phyloP scores from a whole-genome alignment of 148 eudicot genomes.

The Polygonum maritimum region DNA sequence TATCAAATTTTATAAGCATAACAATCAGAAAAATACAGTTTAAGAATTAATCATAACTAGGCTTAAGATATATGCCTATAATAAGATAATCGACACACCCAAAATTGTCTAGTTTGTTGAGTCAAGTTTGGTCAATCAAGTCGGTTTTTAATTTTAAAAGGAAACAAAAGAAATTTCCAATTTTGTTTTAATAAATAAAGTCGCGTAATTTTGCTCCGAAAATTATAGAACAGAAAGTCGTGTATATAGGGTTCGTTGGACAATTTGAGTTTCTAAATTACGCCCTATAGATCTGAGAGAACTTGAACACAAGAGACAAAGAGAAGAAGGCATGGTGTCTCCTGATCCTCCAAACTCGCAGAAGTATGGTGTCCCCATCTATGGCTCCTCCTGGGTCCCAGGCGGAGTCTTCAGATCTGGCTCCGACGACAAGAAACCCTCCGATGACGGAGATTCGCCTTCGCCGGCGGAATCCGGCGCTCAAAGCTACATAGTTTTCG shows the following conservation, averaged over 20 bases:
- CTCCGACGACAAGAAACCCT: constrained; percentile 12
- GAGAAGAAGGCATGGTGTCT: constrained; percentile 12
- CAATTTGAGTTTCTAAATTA: background rate
- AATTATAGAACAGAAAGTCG: background rate
- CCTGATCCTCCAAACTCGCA: constrained; percentile 29
- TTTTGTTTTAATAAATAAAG: no score
- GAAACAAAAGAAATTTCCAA: no score
- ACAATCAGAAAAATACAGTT: no score
- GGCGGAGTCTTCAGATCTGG: constrained; percentile 21
- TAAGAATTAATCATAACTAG: no score
- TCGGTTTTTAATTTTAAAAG: no score
- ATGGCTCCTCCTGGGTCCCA: constrained; percentile 83
- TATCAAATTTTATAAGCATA: no score
- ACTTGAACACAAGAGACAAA: background rate
- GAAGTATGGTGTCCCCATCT: constrained; percentile 76
- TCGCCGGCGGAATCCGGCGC: constrained; percentile 5
- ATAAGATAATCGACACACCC: no score
- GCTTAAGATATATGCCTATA: no score
- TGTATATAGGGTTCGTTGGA: background rate
- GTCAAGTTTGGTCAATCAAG: no score
- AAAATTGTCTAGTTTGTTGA: no score
- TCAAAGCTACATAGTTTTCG: constrained; percentile 28
- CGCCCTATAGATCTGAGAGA: background rate
- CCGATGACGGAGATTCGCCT: constrained; percentile 15
- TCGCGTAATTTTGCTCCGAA: no score